A percentile compares a stretch with the other conserved stretches of the same genome.
These are phyloP conservation scores for Monosporascus sp. DNA, from an alignment of 2,329 filamentous ascomycete species.

Conservation along the genomic window DNA sequence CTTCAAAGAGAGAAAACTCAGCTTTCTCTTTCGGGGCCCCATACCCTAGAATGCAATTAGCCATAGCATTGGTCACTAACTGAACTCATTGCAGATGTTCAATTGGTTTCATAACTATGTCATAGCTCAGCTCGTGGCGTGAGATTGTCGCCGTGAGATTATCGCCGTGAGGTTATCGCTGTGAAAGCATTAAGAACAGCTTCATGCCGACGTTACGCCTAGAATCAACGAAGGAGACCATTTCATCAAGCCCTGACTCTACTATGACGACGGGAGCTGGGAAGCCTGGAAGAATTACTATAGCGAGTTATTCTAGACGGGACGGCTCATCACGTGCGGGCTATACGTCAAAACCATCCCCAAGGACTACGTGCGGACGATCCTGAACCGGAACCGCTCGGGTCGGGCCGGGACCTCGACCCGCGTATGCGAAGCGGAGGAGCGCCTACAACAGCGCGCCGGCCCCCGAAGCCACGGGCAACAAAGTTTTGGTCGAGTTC, in stretches of 20 bases:
- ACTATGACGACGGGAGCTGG: conserved; percentile 1
- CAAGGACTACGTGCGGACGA: conserved; percentile 34
- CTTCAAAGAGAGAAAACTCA: too few relatives aligned
- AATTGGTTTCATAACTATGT: conserved; percentile 83
- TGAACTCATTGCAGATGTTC: conserved; percentile 48
- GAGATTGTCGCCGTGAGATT: too few relatives aligned
- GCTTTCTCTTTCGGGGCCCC: too few relatives aligned
- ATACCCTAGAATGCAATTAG: too few relatives aligned
- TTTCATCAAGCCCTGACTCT: conserved; percentile 58
- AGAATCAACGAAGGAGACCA: conserved; percentile 76
- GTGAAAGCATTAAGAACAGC: background rate
- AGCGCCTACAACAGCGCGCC: conserved; percentile 17
- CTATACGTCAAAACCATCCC: conserved; percentile 49
- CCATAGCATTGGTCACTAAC: too few relatives aligned
- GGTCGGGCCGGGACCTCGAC: conserved; percentile 26
- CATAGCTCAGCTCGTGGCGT: conserved; percentile 64
- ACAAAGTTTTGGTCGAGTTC: conserved; percentile 48
- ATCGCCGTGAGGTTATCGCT: too few relatives aligned
- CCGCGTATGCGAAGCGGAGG: conserved; percentile 21
- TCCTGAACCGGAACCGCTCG: conserved; percentile 45
- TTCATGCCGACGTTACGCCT: background rate
- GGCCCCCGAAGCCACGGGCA: conserved; percentile 38
- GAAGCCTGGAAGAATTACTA: conserved; percentile 21
- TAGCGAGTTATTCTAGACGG: conserved; percentile 31
- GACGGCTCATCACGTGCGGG: conserved; percentile 44